Evolutionary conservation across 2,329 filamentous ascomycete species (phyloP).

Genomic region (Neonectria magnoliae): DNA sequence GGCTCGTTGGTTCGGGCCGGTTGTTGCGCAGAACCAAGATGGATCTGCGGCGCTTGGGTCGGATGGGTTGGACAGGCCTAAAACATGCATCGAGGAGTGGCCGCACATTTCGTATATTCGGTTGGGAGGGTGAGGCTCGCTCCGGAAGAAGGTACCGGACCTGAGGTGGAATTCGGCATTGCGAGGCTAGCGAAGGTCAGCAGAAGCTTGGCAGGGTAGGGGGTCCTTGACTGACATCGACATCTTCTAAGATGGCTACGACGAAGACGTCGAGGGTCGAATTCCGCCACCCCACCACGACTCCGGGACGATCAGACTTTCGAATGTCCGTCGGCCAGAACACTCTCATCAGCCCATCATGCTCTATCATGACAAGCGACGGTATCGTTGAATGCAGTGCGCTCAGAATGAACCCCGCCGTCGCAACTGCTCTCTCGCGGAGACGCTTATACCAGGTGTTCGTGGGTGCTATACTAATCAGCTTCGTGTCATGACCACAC

Average conservation of each 20-base stretch:
- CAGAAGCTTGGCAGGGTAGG: not conserved
- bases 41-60: constrained; percentile 65
- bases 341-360: constrained; percentile 94
- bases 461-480: constrained; percentile 76
- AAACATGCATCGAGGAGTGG: constrained; percentile 81
- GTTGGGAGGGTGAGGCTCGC: constrained; percentile 80
- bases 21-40: constrained; percentile 73
- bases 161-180: constrained; percentile 90
- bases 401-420: constrained; percentile 91
- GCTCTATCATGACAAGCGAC: constrained; percentile 70
- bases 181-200: constrained; percentile 63
- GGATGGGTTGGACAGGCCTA: constrained; percentile 81
- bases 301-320: constrained; percentile 77
- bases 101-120: constrained; percentile 89
- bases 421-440: constrained; percentile 93
- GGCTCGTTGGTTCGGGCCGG: constrained; percentile 60
- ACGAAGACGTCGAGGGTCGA: constrained; percentile 91
- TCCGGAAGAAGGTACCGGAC: constrained; percentile 83
- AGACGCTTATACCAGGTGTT: constrained; percentile 80
- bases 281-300: constrained; percentile 96
- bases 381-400: constrained; percentile 37
- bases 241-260: constrained; percentile 87
- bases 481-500: constrained; percentile 16
- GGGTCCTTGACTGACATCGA: constrained; percentile 71
- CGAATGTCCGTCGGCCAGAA: constrained; percentile 95